Evolutionary conservation across 2,329 filamentous ascomycete species (phyloP), one percentile per base, ranked within the genome.

Genomic region (Uncinocarpus reesii): DNA sequence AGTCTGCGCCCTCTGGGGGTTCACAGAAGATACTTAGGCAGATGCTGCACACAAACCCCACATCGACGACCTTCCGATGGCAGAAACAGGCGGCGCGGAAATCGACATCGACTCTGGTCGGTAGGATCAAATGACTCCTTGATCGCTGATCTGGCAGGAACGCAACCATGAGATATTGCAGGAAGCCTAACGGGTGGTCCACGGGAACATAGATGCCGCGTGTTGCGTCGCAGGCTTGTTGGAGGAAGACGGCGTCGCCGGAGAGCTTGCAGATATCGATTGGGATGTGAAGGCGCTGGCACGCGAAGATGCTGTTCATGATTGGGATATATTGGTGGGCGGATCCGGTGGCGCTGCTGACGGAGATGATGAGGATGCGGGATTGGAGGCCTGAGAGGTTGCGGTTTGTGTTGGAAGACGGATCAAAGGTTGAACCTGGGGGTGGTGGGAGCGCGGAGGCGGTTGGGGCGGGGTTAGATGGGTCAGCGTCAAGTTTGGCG

Each of bases 1-100:
- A 95, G 54, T 82, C 78, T 2, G 78, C 79, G 44, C 78, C 77
- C 52, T 74, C 70, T 1, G 78, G 70, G 23, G 78, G 75, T 37
- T 77, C 72, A 68, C 88, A 95, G 64, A 94, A 95, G 58, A 94
- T 98, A 65, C 86, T 94, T 37, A 98, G 72, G 62, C 92, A 98
- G 57, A 98, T 88, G 52, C 86, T 94, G 71, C 92, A 98, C 31
- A 98, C 90, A 63, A 86, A 98, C 7, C 89, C 92, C 1, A 89
- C 80, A 66, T 95, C 87, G 36, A 98, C 83, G 16, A 96, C 87
- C 29, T 79, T 80, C 43, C 90, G 77, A 68, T 98, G 92, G 64
- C 92, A 98, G 70, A 98, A 98, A 64, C 92, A 98, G 2, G 92
- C 92, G n/a, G 93, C 90, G 36, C 92, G 80, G 64, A 98, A 98